Evolutionary conservation across 2,329 filamentous ascomycete species (phyloP).

Genomic region (Coniochaeta sp.): DNA sequence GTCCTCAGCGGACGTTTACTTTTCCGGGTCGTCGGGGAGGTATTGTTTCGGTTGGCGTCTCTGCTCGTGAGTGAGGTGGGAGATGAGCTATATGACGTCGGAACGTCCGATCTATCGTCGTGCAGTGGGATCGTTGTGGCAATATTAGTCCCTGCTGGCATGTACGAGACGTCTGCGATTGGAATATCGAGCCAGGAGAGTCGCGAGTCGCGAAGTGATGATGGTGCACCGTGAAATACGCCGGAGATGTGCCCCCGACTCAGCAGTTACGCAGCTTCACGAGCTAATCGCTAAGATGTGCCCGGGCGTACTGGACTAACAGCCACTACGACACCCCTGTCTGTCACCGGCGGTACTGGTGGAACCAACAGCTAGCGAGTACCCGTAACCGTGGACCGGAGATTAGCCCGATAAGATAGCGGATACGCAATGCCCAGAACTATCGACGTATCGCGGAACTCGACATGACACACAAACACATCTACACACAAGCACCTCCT

Average conservation of each 20-base stretch:
- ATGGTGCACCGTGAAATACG: background rate
- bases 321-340: background rate
- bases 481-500: background rate
- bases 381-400: background rate
- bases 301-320: background rate
- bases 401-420: background rate
- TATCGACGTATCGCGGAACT: too few species aligned
- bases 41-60: too few species aligned
- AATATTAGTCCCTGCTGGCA: background rate
- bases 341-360: background rate
- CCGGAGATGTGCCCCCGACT: background rate
- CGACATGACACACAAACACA: background rate
- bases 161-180: background rate
- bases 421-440: background rate
- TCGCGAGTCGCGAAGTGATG: background rate
- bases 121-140: background rate
- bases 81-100: background rate
- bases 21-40: background rate
- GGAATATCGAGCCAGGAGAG: background rate
- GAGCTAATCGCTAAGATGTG: background rate
- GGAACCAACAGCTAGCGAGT: background rate
- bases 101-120: background rate
- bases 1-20: background rate
- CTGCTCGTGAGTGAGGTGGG: background rate
- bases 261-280: background rate